phyloP scores from a whole-genome alignment of 2,329 filamentous ascomycete species.

The Drechmeria coniospora region DNA sequence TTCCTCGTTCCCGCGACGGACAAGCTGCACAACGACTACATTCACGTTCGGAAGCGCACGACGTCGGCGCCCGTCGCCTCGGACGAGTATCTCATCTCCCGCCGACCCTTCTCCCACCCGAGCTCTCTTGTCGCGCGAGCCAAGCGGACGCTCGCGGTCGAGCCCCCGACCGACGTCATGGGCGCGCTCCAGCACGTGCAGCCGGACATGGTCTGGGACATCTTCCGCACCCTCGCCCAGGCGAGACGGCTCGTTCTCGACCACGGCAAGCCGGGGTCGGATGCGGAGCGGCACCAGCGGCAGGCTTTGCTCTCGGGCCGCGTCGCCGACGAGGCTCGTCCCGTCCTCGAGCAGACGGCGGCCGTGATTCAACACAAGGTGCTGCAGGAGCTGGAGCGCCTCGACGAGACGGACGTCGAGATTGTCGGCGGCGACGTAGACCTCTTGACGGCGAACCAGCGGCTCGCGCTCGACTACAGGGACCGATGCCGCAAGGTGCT shows the following conservation, averaged over 20 bases:
- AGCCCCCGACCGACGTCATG: slow-evolving; percentile 11
- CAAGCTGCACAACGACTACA: slow-evolving; percentile 42
- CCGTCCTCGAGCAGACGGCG: slow-evolving; percentile 18
- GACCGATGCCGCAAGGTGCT: slow-evolving; percentile 32
- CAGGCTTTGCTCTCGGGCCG: slow-evolving; percentile 16
- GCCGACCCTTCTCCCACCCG: slow-evolving; percentile 29
- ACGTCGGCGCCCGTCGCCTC: slow-evolving; percentile 7
- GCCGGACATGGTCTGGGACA: slow-evolving; percentile 35
- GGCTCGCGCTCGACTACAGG: slow-evolving; percentile 33
- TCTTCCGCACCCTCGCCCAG: slow-evolving; percentile 23
- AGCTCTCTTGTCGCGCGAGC: slow-evolving; percentile 31
- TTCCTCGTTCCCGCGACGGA: slow-evolving; percentile 37
- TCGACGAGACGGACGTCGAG: slow-evolving; percentile 31
- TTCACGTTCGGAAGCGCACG: slow-evolving; percentile 35
- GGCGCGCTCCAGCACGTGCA: slow-evolving; percentile 34
- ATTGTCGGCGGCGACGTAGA: slow-evolving; percentile 22
- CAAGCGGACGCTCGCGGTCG: slow-evolving; percentile 19
- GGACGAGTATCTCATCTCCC: slow-evolving; percentile 36
- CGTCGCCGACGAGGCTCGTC: slow-evolving; percentile 12
- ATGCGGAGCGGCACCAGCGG: slow-evolving; percentile 12
- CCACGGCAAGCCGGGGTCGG: slow-evolving; percentile 8
- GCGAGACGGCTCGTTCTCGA: slow-evolving; percentile 13
- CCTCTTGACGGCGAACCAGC: slow-evolving; percentile 27
- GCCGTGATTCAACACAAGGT: slow-evolving; percentile 28
- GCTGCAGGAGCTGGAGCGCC: slow-evolving; percentile 24